A percentile compares a stretch with the other conserved stretches of the same genome.
Conservation (phyloP, 106 monocot species). For the Alisma plantagoaquatica region DNA sequence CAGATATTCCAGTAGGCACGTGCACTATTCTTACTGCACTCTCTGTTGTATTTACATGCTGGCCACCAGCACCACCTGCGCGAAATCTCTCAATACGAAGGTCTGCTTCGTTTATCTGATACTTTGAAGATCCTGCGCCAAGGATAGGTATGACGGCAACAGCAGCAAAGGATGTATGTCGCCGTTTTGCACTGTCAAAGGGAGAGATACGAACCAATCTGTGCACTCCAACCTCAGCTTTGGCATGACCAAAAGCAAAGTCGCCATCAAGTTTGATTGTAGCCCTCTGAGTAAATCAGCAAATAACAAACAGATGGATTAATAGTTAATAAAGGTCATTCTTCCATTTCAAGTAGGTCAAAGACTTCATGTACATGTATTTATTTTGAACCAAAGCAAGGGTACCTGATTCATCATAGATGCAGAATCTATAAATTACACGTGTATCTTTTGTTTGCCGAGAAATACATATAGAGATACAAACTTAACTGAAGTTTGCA, state of each 20-base stretch:
- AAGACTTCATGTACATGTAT: no score
- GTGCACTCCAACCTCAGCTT: constrained; percentile 97
- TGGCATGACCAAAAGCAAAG: constrained; percentile 90
- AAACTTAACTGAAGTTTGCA: no score
- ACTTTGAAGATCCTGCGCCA: constrained; percentile 49
- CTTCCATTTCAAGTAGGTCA: no score
- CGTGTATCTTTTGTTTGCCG: no score
- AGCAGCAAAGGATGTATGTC: constrained; percentile 96
- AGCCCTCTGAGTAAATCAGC: constrained; percentile 50
- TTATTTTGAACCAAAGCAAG: no score
- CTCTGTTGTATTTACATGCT: constrained; percentile 90
- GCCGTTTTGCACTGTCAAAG: constrained; percentile 88
- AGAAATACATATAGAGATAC: no score
- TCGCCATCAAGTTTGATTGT: constrained; percentile 95
- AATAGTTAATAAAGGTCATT: no score
- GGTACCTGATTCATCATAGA: no score
- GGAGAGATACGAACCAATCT: constrained; percentile 96
- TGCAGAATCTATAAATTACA: no score
- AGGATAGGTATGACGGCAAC: constrained; percentile 96
- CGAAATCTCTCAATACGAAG: constrained; percentile 94
- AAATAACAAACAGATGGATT: neutral
- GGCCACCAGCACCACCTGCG: constrained; percentile 89
- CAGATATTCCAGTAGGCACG: constrained; percentile 83
- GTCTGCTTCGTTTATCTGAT: constrained; percentile 89
- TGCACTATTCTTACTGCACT: constrained; percentile 95